These are phyloP conservation scores for Prunus kanzakura DNA, from an alignment of 306 rosid species.

Conservation along the genomic window DNA sequence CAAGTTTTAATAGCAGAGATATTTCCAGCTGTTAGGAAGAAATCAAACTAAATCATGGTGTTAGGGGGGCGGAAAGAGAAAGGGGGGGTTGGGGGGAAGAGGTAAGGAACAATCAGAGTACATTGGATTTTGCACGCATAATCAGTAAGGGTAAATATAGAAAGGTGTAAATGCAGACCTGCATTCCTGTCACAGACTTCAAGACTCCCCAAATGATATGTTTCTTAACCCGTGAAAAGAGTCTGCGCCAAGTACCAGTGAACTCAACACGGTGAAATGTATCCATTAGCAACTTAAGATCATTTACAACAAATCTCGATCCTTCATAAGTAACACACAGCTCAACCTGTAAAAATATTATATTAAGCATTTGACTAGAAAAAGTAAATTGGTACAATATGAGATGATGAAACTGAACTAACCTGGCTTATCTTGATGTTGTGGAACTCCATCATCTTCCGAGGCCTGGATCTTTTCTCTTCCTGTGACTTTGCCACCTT, in stretches of 20 bases:
- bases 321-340: conserved; percentile 89
- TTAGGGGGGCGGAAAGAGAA: no score
- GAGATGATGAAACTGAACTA: conserved; percentile 30
- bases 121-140: neutral
- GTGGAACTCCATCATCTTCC: conserved; percentile 96
- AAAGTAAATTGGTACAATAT: neutral
- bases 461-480: conserved; percentile 90
- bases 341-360: conserved; percentile 62
- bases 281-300: conserved; percentile 97
- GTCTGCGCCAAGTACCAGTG: conserved; percentile 96
- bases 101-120: neutral
- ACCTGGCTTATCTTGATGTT: conserved; percentile 99
- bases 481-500: conserved; percentile 74
- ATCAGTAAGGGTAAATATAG: neutral
- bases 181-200: conserved; percentile 99
- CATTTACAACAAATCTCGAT: conserved; percentile 91
- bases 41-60: neutral
- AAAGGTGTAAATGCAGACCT: conserved; percentile 46
- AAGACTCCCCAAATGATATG: conserved; percentile 99
- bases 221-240: conserved; percentile 93
- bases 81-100: neutral
- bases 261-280: conserved; percentile 87
- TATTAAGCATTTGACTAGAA: conserved; percentile 15
- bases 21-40: neutral
- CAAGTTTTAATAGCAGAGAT: neutral